These are phyloP conservation scores for Debaryomyces sp. DNA, from an alignment of 1,139 yeast species.

Conservation along the genomic window DNA sequence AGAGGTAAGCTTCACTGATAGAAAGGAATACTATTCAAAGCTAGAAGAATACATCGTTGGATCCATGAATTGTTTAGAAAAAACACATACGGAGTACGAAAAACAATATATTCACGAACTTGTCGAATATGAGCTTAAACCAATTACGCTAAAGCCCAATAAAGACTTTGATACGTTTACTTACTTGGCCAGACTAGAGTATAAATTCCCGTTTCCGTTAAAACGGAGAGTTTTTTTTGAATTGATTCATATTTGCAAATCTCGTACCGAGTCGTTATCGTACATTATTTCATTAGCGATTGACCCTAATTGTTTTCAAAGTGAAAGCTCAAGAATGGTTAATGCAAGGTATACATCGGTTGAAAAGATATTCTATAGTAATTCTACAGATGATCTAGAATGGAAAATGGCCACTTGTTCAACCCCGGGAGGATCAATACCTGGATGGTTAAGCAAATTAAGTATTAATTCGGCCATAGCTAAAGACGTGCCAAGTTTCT, in stretches of 20 bases:
- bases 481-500: slow-evolving; percentile 66
- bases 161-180: slow-evolving; percentile 13
- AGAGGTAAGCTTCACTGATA: slow-evolving; percentile 18
- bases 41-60: slow-evolving; percentile 22
- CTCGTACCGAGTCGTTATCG: slow-evolving; percentile 34
- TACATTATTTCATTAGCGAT: slow-evolving; percentile 57
- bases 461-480: slow-evolving; percentile 61
- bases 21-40: slow-evolving; percentile 16
- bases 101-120: slow-evolving; percentile 36
- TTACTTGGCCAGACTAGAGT: slow-evolving; percentile 37
- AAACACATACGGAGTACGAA: slow-evolving; percentile 40
- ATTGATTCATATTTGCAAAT: slow-evolving; percentile 49
- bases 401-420: slow-evolving; percentile 72
- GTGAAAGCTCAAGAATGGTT: slow-evolving; percentile 24
- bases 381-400: slow-evolving; percentile 39
- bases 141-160: slow-evolving; percentile 12
- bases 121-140: slow-evolving; percentile 23
- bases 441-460: slow-evolving; percentile 61
- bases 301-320: slow-evolving; percentile 18
- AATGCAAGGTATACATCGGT: slow-evolving; percentile 58
- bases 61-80: slow-evolving; percentile 18
- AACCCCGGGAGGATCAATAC: slow-evolving; percentile 68
- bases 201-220: slow-evolving; percentile 54
- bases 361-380: slow-evolving; percentile 50
- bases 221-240: slow-evolving; percentile 58